Evolutionary conservation across 306 rosid species (phyloP).

Genomic region (Vicia sativa): DNA sequence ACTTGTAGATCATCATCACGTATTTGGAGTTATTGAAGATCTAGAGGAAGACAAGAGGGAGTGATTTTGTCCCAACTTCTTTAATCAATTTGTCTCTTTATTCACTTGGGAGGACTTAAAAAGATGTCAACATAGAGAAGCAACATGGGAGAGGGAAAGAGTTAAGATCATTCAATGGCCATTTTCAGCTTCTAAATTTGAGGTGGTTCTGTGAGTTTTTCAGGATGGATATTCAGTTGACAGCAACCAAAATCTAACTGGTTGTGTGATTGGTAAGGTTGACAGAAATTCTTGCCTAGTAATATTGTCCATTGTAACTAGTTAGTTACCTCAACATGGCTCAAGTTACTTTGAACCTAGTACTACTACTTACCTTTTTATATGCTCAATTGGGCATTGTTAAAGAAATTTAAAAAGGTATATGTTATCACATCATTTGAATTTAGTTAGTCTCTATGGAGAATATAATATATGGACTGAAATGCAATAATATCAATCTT

Average conservation of each 20-base stretch:
- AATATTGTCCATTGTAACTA: slow-evolving; percentile 25
- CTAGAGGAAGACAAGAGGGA: slow-evolving; percentile 69
- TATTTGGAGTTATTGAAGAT: slow-evolving; percentile 60
- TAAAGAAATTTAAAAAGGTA: slow-evolving; percentile 18
- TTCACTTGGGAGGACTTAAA: slow-evolving; percentile 30
- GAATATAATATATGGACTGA: not conserved
- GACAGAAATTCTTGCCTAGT: slow-evolving; percentile 2
- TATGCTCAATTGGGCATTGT: slow-evolving; percentile 19
- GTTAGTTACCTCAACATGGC: slow-evolving; percentile 23
- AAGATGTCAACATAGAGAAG: slow-evolving; percentile 33
- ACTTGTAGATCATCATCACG: slow-evolving; percentile 48
- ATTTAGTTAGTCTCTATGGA: slow-evolving; percentile 4
- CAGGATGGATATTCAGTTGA: slow-evolving; percentile 1
- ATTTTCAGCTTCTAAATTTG: slow-evolving; percentile 34
- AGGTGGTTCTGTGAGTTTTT: slow-evolving; percentile 30
- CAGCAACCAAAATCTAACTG: slow-evolving; percentile 26
- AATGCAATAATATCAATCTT: too few relatives aligned
- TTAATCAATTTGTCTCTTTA: slow-evolving; percentile 21
- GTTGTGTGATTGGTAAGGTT: slow-evolving; percentile 22
- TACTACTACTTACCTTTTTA: slow-evolving; percentile 24
- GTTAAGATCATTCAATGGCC: slow-evolving; percentile 26
- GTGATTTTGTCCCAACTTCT: slow-evolving; percentile 33
- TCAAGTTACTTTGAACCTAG: slow-evolving; percentile 10
- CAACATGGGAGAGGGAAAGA: slow-evolving; percentile 32
- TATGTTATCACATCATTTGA: not conserved